Base-by-base conservation (phyloP, 768 basidiomycete genomes). In the Serendipita sp. region DNA sequence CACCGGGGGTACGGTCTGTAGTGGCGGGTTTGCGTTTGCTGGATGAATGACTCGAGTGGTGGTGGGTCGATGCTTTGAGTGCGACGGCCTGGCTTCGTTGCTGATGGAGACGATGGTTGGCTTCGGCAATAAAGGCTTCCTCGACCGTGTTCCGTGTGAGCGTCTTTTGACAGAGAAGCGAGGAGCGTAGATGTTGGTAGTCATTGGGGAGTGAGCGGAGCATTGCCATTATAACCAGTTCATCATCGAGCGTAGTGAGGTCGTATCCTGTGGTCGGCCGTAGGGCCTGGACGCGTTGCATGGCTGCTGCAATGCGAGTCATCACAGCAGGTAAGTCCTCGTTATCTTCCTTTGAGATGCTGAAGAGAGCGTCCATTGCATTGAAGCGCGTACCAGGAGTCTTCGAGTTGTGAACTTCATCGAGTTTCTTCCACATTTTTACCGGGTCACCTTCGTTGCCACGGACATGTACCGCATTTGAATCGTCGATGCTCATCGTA, bases 391-490 rank as follows among this genome's bases (percentile, higher is more conserved):
- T 66, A 33, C 63, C 61, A 28, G 65, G 50, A 38, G 56, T 14
- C 62, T 65, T 64, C 44, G 61, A 48, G 51, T 63, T 62, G 63
- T 67, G 65, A 42, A 64, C 56, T 28, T 43, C 20, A 38, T 63
- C 62, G n/a, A 67, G 50, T 45, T 63, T 65, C 41, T 60, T 65
- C 65, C 65, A 67, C 53, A 58, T 58, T 28, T n/a, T 11, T 9
- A 58, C 53, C 11, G 53, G 53, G n/a, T 58, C 53, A n/a, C 53
- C 53, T 58, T 58, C 30, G 9, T 24, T 24, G 11, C 30, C 30
- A 11, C 33, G 53, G 9, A 58, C 30, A 24, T 58, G 53, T 4
- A n/a, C 31, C 3, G 30, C 30, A 33, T 58, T 58, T n/a, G 53
- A 26, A 11, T 58, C 26, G 28, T 58, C 53, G 53, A 58, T n/a